These are phyloP conservation scores for Debaryomyces sp. DNA, from an alignment of 1,139 yeast genomes.

Conservation along the genomic window DNA sequence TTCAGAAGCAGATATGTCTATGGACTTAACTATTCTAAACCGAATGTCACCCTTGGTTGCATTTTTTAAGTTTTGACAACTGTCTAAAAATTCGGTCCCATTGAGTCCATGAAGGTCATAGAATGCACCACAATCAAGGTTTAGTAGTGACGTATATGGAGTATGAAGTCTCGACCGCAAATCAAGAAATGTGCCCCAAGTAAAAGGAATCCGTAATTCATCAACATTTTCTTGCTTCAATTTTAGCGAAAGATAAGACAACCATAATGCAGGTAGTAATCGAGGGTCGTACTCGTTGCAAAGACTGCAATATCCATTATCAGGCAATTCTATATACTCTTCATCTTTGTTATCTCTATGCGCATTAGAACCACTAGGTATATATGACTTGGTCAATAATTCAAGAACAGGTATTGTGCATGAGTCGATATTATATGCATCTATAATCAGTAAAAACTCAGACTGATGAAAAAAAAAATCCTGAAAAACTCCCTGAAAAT, in stretches of 20 bases:
- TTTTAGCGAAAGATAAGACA: conserved; percentile 10
- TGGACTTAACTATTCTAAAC: conserved; percentile 9
- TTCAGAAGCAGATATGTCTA: conserved; percentile 13
- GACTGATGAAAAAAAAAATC: not conserved
- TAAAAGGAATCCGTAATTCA: conserved; percentile 17
- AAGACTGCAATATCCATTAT: not conserved
- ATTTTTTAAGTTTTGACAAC: conserved; percentile 6
- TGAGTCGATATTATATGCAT: conserved; percentile 1
- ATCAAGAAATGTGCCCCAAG: conserved; percentile 21
- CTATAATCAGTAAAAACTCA: not conserved
- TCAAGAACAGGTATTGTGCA: not conserved
- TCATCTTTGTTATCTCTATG: not conserved
- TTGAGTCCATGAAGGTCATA: conserved; percentile 3
- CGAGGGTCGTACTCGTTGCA: conserved; percentile 19
- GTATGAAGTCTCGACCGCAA: conserved; percentile 1
- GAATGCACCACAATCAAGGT: conserved; percentile 8
- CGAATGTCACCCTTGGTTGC: conserved; percentile 3
- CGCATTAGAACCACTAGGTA: not conserved
- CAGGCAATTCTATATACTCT: not conserved
- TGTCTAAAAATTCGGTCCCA: not conserved
- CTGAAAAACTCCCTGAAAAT: not conserved
- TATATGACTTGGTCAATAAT: not conserved
- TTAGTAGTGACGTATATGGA: not conserved
- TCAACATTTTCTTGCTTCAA: conserved; percentile 5
- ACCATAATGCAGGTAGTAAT: conserved; percentile 19